A percentile compares a stretch with the other conserved stretches of the same genome.
Evolutionary conservation across 805 yeast genomes (phyloP).

Genomic region (Ogataea thermomethanolica): DNA sequence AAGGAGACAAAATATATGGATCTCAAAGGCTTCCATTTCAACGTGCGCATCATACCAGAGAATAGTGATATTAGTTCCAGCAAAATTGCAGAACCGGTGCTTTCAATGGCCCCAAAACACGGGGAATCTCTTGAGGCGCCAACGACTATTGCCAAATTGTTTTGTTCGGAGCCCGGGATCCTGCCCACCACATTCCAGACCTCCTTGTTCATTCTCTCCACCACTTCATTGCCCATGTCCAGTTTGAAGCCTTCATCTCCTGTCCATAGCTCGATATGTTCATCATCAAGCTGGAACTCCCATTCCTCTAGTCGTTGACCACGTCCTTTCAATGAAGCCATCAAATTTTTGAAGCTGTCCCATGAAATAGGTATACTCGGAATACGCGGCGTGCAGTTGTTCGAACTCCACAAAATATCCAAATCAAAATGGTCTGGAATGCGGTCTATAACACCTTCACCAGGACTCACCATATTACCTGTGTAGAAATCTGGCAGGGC

Average conservation of each 20-base stretch:
- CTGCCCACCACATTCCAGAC: conserved; percentile 79
- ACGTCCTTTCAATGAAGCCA: conserved; percentile 33
- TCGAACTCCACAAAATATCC: conserved; percentile 41
- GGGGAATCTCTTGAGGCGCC: conserved; percentile 79
- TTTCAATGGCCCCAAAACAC: conserved; percentile 67
- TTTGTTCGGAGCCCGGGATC: conserved; percentile 77
- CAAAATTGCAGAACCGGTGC: conserved; percentile 71
- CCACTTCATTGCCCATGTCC: conserved; percentile 37
- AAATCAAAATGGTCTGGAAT: conserved; percentile 38
- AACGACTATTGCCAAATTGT: conserved; percentile 64
- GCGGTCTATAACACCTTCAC: conserved; percentile 44
- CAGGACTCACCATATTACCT: conserved; percentile 82
- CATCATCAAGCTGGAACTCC: conserved; percentile 29
- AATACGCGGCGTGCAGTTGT: conserved; percentile 58
- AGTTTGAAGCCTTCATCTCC: conserved; percentile 34
- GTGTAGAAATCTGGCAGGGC: conserved; percentile 55
- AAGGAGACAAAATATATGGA: conserved; percentile 79
- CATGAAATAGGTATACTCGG: conserved; percentile 78
- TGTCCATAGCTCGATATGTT: conserved; percentile 41
- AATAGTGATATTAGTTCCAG: conserved; percentile 69
- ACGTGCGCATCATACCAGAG: conserved; percentile 56
- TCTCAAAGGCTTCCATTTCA: conserved; percentile 81
- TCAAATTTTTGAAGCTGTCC: conserved; percentile 55
- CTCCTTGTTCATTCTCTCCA: conserved; percentile 53
- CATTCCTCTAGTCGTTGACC: conserved; percentile 39